Conservation (phyloP, 495 filamentous ascomycete species). For the Immersiella caudata region DNA sequence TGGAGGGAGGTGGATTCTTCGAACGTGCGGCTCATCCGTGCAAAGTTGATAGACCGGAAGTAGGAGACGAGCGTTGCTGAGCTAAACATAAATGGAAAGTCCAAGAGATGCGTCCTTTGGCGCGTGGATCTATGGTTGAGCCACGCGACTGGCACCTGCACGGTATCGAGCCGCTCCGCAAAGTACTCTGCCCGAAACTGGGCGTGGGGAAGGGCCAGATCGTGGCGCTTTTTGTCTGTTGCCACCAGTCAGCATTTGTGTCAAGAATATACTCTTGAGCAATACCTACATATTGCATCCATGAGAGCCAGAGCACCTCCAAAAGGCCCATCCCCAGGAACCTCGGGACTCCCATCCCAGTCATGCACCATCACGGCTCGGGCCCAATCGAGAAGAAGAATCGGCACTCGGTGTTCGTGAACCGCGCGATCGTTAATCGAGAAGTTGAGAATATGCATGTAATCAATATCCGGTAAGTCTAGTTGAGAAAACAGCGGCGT, state of each 20-base stretch:
- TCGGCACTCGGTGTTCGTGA: conserved; percentile 56
- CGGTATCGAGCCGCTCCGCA: conserved; percentile 72
- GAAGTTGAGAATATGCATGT: conserved; percentile 47
- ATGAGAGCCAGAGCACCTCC: conserved; percentile 77
- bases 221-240: conserved; percentile 61
- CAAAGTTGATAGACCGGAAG: conserved; percentile 87
- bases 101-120: conserved; percentile 73
- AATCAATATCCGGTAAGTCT: conserved; percentile 47
- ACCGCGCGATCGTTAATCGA: conserved; percentile 48
- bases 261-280: neutral
- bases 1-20: conserved; percentile 68
- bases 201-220: conserved; percentile 63
- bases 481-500: conserved; percentile 52
- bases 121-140: conserved; percentile 58
- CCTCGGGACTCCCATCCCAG: conserved; percentile 75
- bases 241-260: conserved; percentile 21
- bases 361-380: conserved; percentile 71
- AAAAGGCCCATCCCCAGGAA: conserved; percentile 65
- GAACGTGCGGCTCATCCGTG: conserved; percentile 75
- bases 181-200: conserved; percentile 77
- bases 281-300: conserved; percentile 67
- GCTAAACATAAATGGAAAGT: conserved; percentile 80
- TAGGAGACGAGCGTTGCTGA: conserved; percentile 74
- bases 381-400: conserved; percentile 74
- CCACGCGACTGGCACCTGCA: conserved; percentile 78